Conservation (phyloP, 768 basidiomycete species). For the Boletus speciosus region DNA sequence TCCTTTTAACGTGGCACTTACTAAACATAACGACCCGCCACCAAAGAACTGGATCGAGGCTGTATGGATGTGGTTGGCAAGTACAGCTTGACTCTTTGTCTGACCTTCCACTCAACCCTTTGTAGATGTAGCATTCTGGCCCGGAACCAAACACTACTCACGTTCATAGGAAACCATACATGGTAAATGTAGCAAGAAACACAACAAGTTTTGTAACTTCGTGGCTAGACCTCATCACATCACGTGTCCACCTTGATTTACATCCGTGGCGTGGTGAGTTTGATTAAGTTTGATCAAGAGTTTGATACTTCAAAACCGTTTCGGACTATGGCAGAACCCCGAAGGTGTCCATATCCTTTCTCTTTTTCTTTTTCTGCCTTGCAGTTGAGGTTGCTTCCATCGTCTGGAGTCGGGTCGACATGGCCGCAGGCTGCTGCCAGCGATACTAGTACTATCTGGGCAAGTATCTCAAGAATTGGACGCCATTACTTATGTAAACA, state of each 20-base stretch:
- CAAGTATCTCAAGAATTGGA: background rate
- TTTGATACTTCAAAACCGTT: no score
- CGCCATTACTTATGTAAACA: no score
- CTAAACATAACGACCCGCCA: slow-evolving; percentile 16
- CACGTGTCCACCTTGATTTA: background rate
- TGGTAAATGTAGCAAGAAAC: background rate
- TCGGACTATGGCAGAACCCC: background rate
- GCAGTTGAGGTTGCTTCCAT: background rate
- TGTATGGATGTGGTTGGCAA: slow-evolving; percentile 20
- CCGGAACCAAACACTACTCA: background rate
- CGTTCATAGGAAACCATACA: background rate
- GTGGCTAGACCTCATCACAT: no score
- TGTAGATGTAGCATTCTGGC: slow-evolving; percentile 8
- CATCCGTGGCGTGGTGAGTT: background rate
- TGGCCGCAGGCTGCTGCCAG: background rate
- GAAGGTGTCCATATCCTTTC: background rate
- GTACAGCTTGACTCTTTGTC: background rate
- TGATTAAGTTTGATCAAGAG: background rate
- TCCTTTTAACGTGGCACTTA: background rate
- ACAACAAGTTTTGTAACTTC: no score
- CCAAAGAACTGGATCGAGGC: slow-evolving; percentile 20
- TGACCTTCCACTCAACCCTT: background rate
- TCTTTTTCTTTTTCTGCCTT: background rate
- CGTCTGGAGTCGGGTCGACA: background rate
- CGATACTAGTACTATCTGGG: background rate